phyloP scores from a whole-genome alignment of 1,284 basidiomycete genomes.

The Grifola frondosa region DNA sequence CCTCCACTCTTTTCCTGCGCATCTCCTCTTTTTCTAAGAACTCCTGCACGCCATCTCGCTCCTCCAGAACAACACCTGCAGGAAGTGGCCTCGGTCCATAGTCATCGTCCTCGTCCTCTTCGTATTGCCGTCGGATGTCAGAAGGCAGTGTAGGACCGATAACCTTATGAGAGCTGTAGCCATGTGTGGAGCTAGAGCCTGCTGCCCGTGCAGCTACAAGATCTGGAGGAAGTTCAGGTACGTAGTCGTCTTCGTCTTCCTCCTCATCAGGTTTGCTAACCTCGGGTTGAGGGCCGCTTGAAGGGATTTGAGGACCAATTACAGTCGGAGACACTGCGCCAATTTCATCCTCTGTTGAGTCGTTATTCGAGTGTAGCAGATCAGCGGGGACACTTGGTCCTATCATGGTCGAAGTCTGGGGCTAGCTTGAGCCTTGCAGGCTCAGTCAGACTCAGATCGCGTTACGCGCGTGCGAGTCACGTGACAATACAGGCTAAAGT shows the following conservation, averaged over 20 bases:
- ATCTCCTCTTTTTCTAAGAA: constrained; percentile 83
- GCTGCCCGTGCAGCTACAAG: constrained; percentile 39
- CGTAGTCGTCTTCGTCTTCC: constrained; percentile 57
- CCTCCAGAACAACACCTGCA: constrained; percentile 33
- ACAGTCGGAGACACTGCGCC: constrained; percentile 12
- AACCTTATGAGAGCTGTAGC: constrained; percentile 25
- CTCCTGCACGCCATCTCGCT: constrained; percentile 65
- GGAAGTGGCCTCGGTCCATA: constrained; percentile 77
- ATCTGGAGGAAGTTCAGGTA: constrained; percentile 66
- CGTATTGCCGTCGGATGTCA: constrained; percentile 32
- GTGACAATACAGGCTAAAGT: no score
- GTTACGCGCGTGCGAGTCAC: no score
- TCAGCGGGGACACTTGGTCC: constrained; percentile 53
- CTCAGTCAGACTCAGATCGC: no score
- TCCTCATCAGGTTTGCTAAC: constrained; percentile 14
- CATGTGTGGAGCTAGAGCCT: constrained; percentile 29
- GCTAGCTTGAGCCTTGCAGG: no score
- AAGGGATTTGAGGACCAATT: constrained; percentile 22
- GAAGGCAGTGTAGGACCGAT: constrained; percentile 41
- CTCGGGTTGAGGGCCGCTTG: neutral
- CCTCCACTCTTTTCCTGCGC: constrained; percentile 65
- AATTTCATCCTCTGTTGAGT: constrained; percentile 10
- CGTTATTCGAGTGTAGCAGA: constrained; percentile 23
- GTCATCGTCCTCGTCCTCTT: constrained; percentile 69
- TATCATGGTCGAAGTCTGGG: constrained; percentile 49